These are phyloP conservation scores for Helminthosporium solani DNA, from an alignment of 2,329 filamentous ascomycete species.

Conservation along the genomic window DNA sequence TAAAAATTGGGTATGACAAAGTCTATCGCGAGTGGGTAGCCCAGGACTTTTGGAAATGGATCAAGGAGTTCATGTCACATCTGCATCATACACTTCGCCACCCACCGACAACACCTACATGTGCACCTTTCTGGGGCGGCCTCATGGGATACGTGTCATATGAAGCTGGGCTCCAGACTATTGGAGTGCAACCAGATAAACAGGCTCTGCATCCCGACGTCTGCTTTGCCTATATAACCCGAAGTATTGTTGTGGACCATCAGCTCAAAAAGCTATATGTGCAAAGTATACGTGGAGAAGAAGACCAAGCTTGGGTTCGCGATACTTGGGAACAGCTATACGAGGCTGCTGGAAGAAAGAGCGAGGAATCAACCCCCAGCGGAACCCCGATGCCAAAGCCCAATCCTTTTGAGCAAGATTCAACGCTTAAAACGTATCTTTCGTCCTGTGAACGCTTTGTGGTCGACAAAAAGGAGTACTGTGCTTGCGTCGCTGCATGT, in stretches of 20 bases:
- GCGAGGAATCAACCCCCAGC: slow-evolving; percentile 31
- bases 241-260: slow-evolving; percentile 77
- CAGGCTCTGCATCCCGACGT: slow-evolving; percentile 60
- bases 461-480: slow-evolving; percentile 52
- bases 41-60: slow-evolving; percentile 41
- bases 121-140: slow-evolving; percentile 72
- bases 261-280: slow-evolving; percentile 60
- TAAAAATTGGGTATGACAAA: slow-evolving; percentile 30
- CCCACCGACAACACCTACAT: slow-evolving; percentile 28
- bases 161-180: slow-evolving; percentile 71
- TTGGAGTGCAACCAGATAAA: slow-evolving; percentile 49
- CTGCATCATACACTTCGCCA: slow-evolving; percentile 27
- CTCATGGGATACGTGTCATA: slow-evolving; percentile 85
- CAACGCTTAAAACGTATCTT: slow-evolving; percentile 30
- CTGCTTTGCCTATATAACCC: slow-evolving; percentile 73
- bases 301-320: slow-evolving; percentile 51
- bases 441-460: slow-evolving; percentile 19
- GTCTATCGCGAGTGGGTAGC: slow-evolving; percentile 29
- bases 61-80: slow-evolving; percentile 43
- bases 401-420: slow-evolving; percentile 35
- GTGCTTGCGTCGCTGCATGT: slow-evolving; percentile 65
- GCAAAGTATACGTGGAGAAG: slow-evolving; percentile 60
- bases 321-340: slow-evolving; percentile 32
- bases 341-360: slow-evolving; percentile 31
- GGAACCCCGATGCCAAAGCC: slow-evolving; percentile 22